Conservation (phyloP, 2,329 filamentous ascomycete species). For the Diaporthe sp. region DNA sequence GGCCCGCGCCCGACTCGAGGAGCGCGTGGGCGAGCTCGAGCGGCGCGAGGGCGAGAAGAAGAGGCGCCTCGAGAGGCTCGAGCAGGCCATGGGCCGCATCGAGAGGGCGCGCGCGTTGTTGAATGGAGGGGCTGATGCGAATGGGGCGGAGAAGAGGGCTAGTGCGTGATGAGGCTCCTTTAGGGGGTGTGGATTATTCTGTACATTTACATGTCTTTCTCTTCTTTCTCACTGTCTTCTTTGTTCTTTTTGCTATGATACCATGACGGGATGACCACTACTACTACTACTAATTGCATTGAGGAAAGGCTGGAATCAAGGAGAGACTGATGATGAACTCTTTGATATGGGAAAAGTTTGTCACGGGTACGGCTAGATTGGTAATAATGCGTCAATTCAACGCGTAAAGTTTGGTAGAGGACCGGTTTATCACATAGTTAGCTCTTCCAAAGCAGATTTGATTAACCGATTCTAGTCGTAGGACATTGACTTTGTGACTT, state of each 20-base stretch:
- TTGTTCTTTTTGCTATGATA: conserved; percentile 21
- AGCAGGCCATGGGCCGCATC: conserved; percentile 78
- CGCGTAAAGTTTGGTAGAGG: neutral
- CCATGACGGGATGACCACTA: conserved; percentile 25
- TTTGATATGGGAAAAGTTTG: neutral
- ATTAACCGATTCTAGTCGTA: neutral
- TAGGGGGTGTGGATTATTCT: neutral
- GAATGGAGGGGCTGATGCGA: conserved; percentile 46
- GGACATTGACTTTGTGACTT: neutral
- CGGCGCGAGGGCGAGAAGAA: conserved; percentile 78
- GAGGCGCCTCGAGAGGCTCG: conserved; percentile 75
- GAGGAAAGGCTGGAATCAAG: neutral
- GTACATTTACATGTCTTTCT: neutral
- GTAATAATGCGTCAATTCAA: conserved; percentile 5
- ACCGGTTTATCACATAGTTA: conserved; percentile 2
- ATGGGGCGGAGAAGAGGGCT: conserved; percentile 16
- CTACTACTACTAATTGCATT: neutral
- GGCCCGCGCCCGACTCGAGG: conserved; percentile 78
- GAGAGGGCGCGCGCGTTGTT: conserved; percentile 77
- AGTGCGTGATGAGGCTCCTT: conserved; percentile 22
- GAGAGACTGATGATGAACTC: neutral
- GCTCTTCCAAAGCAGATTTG: neutral
- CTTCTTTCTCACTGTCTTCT: neutral
- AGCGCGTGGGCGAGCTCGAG: conserved; percentile 77
- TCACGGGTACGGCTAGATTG: conserved; percentile 18